A percentile compares a stretch with the other conserved stretches of the same genome.
Evolutionary conservation across 371 early-diverging fungal genomes (phyloP).

Genomic region (Gilbertella persicaria): DNA sequence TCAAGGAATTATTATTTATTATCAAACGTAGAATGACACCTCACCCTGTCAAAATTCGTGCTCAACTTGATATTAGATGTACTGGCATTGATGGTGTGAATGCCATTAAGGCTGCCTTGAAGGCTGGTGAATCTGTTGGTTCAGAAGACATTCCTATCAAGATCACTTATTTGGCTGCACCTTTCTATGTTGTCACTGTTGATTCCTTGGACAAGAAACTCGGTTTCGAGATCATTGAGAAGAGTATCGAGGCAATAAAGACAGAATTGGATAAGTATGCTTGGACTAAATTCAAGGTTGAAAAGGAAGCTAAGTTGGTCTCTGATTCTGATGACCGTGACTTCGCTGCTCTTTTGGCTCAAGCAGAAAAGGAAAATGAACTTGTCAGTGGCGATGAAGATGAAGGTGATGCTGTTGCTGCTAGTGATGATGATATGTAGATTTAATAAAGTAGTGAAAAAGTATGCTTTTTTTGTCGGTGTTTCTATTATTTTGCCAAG

Average conservation of each 20-base stretch:
- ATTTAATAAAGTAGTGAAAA: conserved; percentile 11
- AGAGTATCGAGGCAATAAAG: conserved; percentile 84
- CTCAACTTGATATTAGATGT: conserved; percentile 97
- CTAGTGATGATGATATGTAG: conserved; percentile 58
- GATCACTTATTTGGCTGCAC: conserved; percentile 83
- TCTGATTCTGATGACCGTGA: conserved; percentile 94
- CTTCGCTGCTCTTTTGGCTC: conserved; percentile 90
- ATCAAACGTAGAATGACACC: conserved; percentile 94
- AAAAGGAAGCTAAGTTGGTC: conserved; percentile 89
- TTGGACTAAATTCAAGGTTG: conserved; percentile 69
- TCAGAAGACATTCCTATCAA: conserved; percentile 86
- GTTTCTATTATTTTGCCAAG: neutral
- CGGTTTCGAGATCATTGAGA: conserved; percentile 89
- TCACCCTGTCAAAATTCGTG: conserved; percentile 95
- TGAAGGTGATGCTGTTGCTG: conserved; percentile 72
- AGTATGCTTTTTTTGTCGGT: neutral
- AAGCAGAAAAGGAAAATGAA: conserved; percentile 92
- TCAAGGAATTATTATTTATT: conserved; percentile 79
- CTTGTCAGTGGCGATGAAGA: conserved; percentile 94
- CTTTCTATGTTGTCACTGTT: conserved; percentile 93
- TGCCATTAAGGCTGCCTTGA: conserved; percentile 93
- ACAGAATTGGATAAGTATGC: conserved; percentile 70
- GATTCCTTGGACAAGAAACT: conserved; percentile 84
- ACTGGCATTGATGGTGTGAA: conserved; percentile 97
- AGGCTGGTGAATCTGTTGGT: conserved; percentile 87